Conservation (phyloP, 371 early-diverging fungal species). For the Mucor velutinosus region DNA sequence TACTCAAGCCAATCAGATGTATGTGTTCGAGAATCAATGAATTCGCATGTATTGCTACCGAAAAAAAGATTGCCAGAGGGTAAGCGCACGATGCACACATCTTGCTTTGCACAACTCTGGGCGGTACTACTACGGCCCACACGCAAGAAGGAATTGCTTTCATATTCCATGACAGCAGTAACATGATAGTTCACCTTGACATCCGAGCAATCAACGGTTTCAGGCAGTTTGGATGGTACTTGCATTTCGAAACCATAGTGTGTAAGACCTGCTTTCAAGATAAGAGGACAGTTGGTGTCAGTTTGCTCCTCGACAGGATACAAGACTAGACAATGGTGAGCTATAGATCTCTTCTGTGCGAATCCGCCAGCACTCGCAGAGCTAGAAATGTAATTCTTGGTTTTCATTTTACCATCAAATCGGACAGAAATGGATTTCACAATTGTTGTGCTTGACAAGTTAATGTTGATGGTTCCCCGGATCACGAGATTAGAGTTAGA, state of each 20-base stretch:
- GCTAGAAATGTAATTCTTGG: conserved; percentile 4
- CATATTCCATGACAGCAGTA: conserved; percentile 15
- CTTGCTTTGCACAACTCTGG: not conserved
- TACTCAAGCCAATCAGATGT: conserved; percentile 16
- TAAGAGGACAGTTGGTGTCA: not conserved
- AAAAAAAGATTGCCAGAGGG: conserved; percentile 2
- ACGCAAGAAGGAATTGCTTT: not conserved
- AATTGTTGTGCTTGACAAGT: conserved; percentile 9
- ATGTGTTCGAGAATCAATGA: conserved; percentile 14
- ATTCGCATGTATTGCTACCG: not conserved
- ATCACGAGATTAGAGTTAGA: conserved; percentile 3
- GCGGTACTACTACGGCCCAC: not conserved
- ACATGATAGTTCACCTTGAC: conserved; percentile 17
- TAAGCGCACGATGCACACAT: conserved; percentile 11
- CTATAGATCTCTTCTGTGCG: conserved; percentile 2
- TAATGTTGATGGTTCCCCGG: conserved; percentile 18
- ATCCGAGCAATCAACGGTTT: conserved; percentile 16
- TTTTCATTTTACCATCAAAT: conserved; percentile 19
- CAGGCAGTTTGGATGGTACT: conserved; percentile 18
- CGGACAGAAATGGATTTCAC: conserved; percentile 12
- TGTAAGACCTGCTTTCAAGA: conserved; percentile 13
- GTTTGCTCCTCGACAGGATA: conserved; percentile 7
- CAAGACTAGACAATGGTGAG: conserved; percentile 8
- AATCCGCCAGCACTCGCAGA: conserved; percentile 1
- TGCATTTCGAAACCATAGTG: conserved; percentile 24